Evolutionary conservation across 2,329 filamentous ascomycete genomes (phyloP), one percentile per base, ranked within the genome.

Genomic region (Aschersonia sp.): DNA sequence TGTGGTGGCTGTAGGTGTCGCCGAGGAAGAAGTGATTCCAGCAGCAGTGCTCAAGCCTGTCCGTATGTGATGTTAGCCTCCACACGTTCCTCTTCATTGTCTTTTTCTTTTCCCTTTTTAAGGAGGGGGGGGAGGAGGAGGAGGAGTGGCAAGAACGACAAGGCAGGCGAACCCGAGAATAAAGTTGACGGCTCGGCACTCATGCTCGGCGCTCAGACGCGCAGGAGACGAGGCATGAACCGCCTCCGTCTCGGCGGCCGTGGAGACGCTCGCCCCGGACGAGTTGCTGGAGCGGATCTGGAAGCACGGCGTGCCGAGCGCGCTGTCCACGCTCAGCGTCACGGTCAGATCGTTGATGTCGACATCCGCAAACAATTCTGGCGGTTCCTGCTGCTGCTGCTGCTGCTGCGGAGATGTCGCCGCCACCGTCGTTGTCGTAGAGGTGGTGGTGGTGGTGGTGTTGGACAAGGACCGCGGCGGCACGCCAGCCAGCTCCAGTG

Each of bases 31-130:
- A 72, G 55, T 75, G 72, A 49, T 70, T 58, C 68, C 71, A 73
- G 60, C 72, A 76, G 42, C 71, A 65, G 53, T 73, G 72, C 53
- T 76, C 73, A 46, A 75, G 66, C 2, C 71, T 75, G 33, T 31
- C 11, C 12, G 4, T 2, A 12, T n/a, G 40, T 4, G 6, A 30
- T 9, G 37, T 53, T 49, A 52, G 47, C 22, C 22, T 22, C 22
- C 22, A 22, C 22, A 22, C 22, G 22, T 22, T 22, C 3, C 22
- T 22, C 22, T 22, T 22, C 22, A 2, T 22, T 22, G 2, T 3
- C 22, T 22, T 22, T 22, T 22, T 22, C 22, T 22, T 22, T 22
- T 10, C 35, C 12, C 6, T 37, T 8, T 42, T 14, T 11, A 29
- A 9, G 7, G 3, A 29, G 39, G n/a, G 30, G n/a, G 9, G 29